Evolutionary conservation across 345 rosid genomes (phyloP).

Genomic region (Syzygium jambos): DNA sequence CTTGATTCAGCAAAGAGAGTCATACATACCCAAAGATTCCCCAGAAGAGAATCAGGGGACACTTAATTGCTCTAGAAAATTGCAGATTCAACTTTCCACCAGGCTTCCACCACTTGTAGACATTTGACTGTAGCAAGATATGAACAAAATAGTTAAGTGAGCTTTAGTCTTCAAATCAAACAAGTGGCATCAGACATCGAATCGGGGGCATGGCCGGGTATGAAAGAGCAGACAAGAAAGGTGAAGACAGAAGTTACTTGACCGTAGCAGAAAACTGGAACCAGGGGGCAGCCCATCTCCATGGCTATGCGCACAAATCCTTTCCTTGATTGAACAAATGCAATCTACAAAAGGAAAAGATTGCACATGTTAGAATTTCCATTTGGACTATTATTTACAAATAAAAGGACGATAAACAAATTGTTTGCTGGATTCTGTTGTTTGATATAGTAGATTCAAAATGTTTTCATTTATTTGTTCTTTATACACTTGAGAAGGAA

Average conservation of each 20-base stretch:
- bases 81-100: constrained; percentile 40
- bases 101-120: constrained; percentile 89
- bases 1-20: not conserved
- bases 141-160: not conserved
- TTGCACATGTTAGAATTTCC: not conserved
- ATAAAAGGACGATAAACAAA: not conserved
- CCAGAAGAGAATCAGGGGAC: constrained; percentile 72
- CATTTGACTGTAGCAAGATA: constrained; percentile 32
- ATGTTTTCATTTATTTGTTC: not conserved
- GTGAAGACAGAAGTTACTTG: constrained; percentile 33
- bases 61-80: constrained; percentile 64
- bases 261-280: constrained; percentile 95
- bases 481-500: not conserved
- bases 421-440: not conserved
- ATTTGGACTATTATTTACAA: not conserved
- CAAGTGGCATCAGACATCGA: not conserved
- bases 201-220: not conserved
- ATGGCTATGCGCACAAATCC: constrained; percentile 87
- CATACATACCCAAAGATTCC: constrained; percentile 63
- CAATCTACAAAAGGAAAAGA: constrained; percentile 25
- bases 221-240: not conserved
- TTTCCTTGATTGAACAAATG: constrained; percentile 55
- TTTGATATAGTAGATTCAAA: not conserved
- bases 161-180: not conserved
- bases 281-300: constrained; percentile 67